Evolutionary conservation across 2,329 filamentous ascomycete species (phyloP), one percentile per base, ranked within the genome.

Genomic region (Monilinia laxa): DNA sequence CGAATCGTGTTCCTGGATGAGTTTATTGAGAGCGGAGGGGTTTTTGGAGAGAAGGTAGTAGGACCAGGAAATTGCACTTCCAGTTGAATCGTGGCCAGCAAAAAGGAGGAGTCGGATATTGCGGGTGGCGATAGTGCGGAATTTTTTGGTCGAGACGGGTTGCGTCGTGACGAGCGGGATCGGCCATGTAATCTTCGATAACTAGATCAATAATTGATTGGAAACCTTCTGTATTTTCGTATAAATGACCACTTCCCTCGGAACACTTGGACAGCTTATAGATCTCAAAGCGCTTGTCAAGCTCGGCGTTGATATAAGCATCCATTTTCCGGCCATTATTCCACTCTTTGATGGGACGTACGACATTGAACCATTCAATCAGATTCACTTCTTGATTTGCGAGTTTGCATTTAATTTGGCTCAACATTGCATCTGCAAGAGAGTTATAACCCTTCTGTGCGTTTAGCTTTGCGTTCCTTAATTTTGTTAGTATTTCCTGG

Each of bases 21-120:
- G 62, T 47, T 60, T 64, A 12, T 38, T 40, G 14, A 73, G 49
- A 4, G 66, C 64, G 23, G 70, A 65, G 1, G 70, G 68, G 42
- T 72, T 64, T 38, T 70, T 69, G 7, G 65, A 68, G 7, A 73
- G 69, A 16, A 73, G 54, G 47, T 72, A 68, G 57, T 70, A 70
- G 18, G 38, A 67, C 53, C 70, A 71, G 11, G 42, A 47, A 18
- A 73, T 64, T 11, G 69, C 69, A 16, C 68, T 68, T 31, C 68
- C 66, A 1, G 69, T 73, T 28, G 71, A 71, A 47, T 72, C 72
- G 49, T 74, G 71, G 1, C 72, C 72, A 4, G 68, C 70, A 23
- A 72, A 71, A 4, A 72, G 62, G 38, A 73, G 69, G 0, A 68
- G 35, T 14, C 71, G 68, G 9, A 71, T 68, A 31, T 71, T 68